phyloP scores from a whole-genome alignment of 2,329 filamentous ascomycete genomes.

The Epichloe gansuensis region DNA sequence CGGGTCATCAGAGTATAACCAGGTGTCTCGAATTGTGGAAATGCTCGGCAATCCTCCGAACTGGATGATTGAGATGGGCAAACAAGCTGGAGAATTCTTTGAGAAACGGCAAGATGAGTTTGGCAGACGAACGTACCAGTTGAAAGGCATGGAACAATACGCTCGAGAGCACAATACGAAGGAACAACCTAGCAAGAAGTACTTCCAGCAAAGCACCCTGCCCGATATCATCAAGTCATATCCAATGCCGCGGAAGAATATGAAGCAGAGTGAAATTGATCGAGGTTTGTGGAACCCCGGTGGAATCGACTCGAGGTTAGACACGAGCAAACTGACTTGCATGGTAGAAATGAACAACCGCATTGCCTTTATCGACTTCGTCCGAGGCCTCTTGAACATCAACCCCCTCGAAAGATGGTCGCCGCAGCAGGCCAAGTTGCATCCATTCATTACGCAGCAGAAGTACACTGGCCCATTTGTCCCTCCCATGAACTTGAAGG shows the following conservation, averaged over 20 bases:
- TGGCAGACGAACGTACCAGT: constrained; percentile 74
- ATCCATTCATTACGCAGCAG: constrained; percentile 96
- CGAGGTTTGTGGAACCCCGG: constrained; percentile 48
- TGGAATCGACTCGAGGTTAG: background rate
- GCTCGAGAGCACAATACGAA: constrained; percentile 91
- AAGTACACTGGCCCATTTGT: constrained; percentile 96
- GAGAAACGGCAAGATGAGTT: constrained; percentile 89
- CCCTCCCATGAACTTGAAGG: constrained; percentile 91
- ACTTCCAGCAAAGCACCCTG: constrained; percentile 87
- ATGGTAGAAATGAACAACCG: constrained; percentile 91
- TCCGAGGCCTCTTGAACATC: constrained; percentile 81
- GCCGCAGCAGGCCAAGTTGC: constrained; percentile 90
- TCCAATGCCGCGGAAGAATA: constrained; percentile 96
- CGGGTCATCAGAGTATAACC: constrained; percentile 96
- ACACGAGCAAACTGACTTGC: background rate
- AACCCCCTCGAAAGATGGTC: constrained; percentile 97
- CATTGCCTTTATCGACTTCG: constrained; percentile 95
- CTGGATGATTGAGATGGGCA: constrained; percentile 99
- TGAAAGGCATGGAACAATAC: constrained; percentile 98
- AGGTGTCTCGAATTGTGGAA: constrained; percentile 91
- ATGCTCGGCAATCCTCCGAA: constrained; percentile 95
- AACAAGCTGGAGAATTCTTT: constrained; percentile 94
- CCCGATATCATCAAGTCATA: constrained; percentile 97
- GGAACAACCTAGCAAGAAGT: constrained; percentile 99
- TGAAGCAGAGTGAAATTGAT: constrained; percentile 95